Evolutionary conservation across 2,329 filamentous ascomycete genomes (phyloP).

Genomic region (Phialophora verrucosa): DNA sequence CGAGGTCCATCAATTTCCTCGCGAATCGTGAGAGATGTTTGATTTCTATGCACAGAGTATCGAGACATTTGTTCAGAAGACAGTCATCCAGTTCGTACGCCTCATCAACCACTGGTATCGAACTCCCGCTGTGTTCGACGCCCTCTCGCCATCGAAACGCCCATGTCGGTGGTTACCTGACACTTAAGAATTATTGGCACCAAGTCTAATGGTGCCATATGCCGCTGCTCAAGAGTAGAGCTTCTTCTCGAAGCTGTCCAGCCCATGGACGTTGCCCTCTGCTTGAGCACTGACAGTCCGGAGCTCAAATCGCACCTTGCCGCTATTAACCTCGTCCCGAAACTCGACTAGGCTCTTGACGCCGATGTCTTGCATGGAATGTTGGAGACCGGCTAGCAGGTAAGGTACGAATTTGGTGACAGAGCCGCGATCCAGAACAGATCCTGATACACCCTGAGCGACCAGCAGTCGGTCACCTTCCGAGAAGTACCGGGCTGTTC

Average conservation of each 20-base stretch:
- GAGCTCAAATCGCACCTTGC: slow-evolving; percentile 88
- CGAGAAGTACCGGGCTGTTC: slow-evolving; percentile 97
- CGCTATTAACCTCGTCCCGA: slow-evolving; percentile 74
- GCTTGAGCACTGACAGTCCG: slow-evolving; percentile 92
- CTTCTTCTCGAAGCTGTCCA: slow-evolving; percentile 99
- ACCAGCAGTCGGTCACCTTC: slow-evolving; percentile 94
- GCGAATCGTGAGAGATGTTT: background rate
- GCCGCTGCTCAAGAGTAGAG: slow-evolving; percentile 74
- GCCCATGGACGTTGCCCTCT: slow-evolving; percentile 92
- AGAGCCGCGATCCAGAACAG: slow-evolving; percentile 65
- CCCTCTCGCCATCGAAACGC: background rate
- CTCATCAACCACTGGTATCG: background rate
- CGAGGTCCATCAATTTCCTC: background rate
- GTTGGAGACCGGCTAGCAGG: slow-evolving; percentile 91
- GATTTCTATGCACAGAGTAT: slow-evolving; percentile 2
- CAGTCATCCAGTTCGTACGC: background rate
- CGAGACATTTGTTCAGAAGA: background rate
- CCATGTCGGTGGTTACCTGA: background rate
- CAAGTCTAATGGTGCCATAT: background rate
- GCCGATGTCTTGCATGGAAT: slow-evolving; percentile 95
- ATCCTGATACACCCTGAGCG: slow-evolving; percentile 91
- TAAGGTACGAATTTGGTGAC: slow-evolving; percentile 96
- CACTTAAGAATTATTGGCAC: background rate
- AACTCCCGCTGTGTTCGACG: background rate
- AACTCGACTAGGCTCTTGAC: slow-evolving; percentile 78